phyloP scores from a whole-genome alignment of 2,329 filamentous ascomycete genomes.

The Verticillium alfalfae region DNA sequence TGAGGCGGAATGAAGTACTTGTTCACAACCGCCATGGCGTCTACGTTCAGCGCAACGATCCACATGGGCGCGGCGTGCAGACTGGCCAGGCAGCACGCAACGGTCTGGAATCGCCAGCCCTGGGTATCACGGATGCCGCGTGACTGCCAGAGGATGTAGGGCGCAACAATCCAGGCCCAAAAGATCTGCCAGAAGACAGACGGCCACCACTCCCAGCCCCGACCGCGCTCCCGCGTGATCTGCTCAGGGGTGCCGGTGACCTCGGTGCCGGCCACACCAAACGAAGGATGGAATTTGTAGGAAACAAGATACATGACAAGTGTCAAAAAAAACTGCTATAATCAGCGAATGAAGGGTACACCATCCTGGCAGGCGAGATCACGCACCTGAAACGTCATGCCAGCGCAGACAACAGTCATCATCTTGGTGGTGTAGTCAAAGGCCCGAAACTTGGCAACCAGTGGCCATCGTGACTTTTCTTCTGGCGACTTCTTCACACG shows the following conservation, averaged over 20 bases:
- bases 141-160: conserved; percentile 56
- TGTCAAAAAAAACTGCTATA: conserved; percentile 47
- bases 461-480: conserved; percentile 14
- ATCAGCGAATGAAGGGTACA: neutral
- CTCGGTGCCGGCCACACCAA: conserved; percentile 57
- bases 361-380: neutral
- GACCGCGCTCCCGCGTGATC: conserved; percentile 34
- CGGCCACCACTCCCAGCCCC: conserved; percentile 66
- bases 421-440: conserved; percentile 43
- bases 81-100: conserved; percentile 43
- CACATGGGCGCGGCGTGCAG: conserved; percentile 63
- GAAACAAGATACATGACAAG: conserved; percentile 58
- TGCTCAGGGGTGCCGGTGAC: conserved; percentile 50
- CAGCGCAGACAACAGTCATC: conserved; percentile 43
- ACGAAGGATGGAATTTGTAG: conserved; percentile 57
- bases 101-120: conserved; percentile 61
- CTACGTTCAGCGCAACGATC: conserved; percentile 53
- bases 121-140: conserved; percentile 58
- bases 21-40: conserved; percentile 46
- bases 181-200: conserved; percentile 60
- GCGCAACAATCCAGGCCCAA: conserved; percentile 58
- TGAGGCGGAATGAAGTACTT: conserved; percentile 52
- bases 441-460: conserved; percentile 28
- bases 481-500: conserved; percentile 2
- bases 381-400: conserved; percentile 51